Conservation (phyloP, 2,329 filamentous ascomycete genomes). For the Knoxdaviesia proteae region DNA sequence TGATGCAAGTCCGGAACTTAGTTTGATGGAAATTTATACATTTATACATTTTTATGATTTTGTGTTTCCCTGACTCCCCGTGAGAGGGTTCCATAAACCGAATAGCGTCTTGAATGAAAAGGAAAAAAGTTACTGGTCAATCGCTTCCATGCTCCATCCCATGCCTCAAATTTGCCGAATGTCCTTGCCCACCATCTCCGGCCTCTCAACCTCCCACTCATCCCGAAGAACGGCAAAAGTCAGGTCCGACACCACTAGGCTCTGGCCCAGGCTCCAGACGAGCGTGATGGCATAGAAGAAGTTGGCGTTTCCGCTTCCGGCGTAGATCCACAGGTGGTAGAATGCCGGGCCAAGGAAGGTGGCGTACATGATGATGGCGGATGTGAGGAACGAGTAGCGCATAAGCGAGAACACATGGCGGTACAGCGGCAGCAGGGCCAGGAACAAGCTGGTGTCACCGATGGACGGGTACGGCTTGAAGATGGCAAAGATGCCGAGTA, state of each 20-base stretch:
- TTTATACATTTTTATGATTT: too few species aligned
- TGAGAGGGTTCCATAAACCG: too few species aligned
- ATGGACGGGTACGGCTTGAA: constrained; percentile 97
- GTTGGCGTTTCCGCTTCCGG: constrained; percentile 91
- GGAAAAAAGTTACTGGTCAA: too few species aligned
- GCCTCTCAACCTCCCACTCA: constrained; percentile 82
- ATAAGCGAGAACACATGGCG: constrained; percentile 85
- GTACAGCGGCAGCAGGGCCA: constrained; percentile 67
- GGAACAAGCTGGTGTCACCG: constrained; percentile 69
- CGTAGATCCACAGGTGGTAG: constrained; percentile 95
- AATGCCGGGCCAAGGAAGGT: constrained; percentile 83
- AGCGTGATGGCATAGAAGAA: constrained; percentile 98
- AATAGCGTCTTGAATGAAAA: too few species aligned
- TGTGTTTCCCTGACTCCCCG: too few species aligned
- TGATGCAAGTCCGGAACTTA: too few species aligned
- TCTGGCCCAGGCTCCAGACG: constrained; percentile 88
- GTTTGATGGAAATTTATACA: too few species aligned
- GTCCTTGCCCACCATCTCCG: constrained; percentile 76
- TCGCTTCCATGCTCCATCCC: too few species aligned
- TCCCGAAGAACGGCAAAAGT: constrained; percentile 78
- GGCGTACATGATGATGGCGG: constrained; percentile 68
- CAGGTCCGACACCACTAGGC: constrained; percentile 68
- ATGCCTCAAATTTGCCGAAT: constrained; percentile 44
- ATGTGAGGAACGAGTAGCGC: constrained; percentile 77
- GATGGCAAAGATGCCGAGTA: constrained; percentile 76